phyloP scores from a whole-genome alignment of 2,329 filamentous ascomycete species.

The Coniochaeta prunicola region DNA sequence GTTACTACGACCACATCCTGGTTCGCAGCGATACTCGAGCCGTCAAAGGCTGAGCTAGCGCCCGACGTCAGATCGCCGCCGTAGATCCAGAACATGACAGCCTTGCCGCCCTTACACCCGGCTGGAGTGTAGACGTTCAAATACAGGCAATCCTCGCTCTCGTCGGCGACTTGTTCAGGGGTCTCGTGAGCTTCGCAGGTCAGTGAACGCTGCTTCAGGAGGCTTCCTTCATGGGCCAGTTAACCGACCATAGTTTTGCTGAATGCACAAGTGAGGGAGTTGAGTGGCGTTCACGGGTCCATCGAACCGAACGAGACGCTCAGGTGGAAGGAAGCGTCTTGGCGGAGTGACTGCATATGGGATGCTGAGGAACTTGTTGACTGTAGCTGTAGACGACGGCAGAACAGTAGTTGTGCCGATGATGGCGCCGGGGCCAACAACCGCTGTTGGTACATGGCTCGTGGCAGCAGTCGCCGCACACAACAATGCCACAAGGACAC shows the following conservation, averaged over 20 bases:
- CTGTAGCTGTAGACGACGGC: background rate
- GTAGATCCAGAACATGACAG: slow-evolving; percentile 1
- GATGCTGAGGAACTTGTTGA: slow-evolving; percentile 2
- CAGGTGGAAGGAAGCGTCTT: background rate
- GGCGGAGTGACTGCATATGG: background rate
- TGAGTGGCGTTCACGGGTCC: background rate
- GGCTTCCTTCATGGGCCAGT: background rate
- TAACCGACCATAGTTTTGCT: background rate
- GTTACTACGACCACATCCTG: background rate
- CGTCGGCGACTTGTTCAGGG: background rate
- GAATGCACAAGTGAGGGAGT: background rate
- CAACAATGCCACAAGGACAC: background rate
- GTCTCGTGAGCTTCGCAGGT: background rate
- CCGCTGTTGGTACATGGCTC: slow-evolving; percentile 1
- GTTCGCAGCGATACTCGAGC: slow-evolving; percentile 1
- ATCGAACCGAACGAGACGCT: background rate
- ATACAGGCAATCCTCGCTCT: background rate
- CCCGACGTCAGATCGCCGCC: background rate
- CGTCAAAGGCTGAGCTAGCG: background rate
- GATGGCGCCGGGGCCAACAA: background rate
- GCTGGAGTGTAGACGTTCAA: slow-evolving; percentile 1
- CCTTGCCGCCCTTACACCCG: background rate
- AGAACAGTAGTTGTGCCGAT: background rate
- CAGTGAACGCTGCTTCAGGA: background rate
- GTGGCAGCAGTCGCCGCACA: background rate